Evolutionary conservation across 2,329 filamentous ascomycete species (phyloP).

Genomic region (Epichloe typhina): DNA sequence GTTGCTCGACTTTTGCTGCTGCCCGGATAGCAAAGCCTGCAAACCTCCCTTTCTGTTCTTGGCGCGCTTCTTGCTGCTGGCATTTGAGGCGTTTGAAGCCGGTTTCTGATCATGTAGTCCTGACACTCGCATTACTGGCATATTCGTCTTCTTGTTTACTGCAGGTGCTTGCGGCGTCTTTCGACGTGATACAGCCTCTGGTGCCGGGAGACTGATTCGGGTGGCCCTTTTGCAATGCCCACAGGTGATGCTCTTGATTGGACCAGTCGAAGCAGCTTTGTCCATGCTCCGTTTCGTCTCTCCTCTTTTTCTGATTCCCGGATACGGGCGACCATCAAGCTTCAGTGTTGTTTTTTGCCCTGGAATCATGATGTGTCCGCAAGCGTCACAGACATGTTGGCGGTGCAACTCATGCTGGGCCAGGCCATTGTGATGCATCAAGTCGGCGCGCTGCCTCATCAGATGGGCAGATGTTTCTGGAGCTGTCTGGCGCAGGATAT

Average conservation of each 20-base stretch:
- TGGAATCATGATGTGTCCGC: slow-evolving; percentile 46
- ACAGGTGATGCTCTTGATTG: slow-evolving; percentile 24
- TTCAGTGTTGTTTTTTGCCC: slow-evolving; percentile 31
- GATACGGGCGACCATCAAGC: slow-evolving; percentile 17
- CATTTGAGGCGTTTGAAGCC: slow-evolving; percentile 28
- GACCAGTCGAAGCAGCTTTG: slow-evolving; percentile 3
- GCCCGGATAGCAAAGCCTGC: slow-evolving; percentile 47
- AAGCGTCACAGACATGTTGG: slow-evolving; percentile 43
- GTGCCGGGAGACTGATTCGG: slow-evolving; percentile 24
- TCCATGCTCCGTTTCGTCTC: background rate
- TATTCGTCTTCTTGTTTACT: slow-evolving; percentile 6
- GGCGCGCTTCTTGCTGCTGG: slow-evolving; percentile 51
- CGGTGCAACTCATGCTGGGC: slow-evolving; percentile 33
- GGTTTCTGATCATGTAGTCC: slow-evolving; percentile 11
- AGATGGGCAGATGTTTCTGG: slow-evolving; percentile 47
- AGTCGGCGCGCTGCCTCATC: slow-evolving; percentile 37
- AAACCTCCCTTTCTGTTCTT: slow-evolving; percentile 52
- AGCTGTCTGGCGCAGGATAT: slow-evolving; percentile 37
- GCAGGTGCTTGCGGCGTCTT: slow-evolving; percentile 9
- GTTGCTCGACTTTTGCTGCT: slow-evolving; percentile 30
- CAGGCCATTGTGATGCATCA: slow-evolving; percentile 35
- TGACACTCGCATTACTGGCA: background rate
- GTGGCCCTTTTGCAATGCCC: slow-evolving; percentile 32
- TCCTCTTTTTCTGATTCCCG: background rate
- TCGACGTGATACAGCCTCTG: slow-evolving; percentile 18